Evolutionary conservation across 2,329 filamentous ascomycete genomes (phyloP), one percentile per base, ranked within the genome.

Genomic region (Cryphonectria parasitica): DNA sequence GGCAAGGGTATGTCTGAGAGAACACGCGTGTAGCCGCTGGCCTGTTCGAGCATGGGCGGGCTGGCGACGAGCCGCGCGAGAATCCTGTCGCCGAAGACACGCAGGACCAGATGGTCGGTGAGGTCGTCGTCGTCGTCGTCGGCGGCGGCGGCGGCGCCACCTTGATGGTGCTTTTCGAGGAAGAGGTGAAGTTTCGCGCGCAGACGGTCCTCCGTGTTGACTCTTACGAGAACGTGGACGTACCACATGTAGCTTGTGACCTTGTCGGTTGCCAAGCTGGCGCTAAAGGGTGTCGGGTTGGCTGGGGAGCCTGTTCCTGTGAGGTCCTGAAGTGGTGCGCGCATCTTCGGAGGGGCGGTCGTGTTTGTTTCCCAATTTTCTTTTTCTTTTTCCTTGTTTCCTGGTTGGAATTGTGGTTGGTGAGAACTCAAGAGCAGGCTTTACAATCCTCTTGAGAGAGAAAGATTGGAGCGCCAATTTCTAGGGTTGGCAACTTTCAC

Each of bases 231-330:
- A 4, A 72, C 65, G 66, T 72, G 71, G 43, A 72, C 62, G 31
- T 72, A 68, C 71, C 71, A 72, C 68, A 72, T 70, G 31, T 72
- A 72, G 39, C 68, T 64, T 34, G 39, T 58, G 22, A 52, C 28
- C 41, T 68, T 68, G 17, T 52, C 68, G 10, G 60, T n/a, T 17
- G 52, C 25, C n/a, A 28, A 39, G 1, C 43, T 63, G 36, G 34
- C 25, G n/a, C 43, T 17, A 25, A 45, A 39, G 49, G 54, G n/a
- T 15, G 25, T 41, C 10, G 11, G 54, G 19, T 28, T 52, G 49
- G 49, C 43, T 19, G 36, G 8, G 8, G 36, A 25, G 10, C 34
- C 25, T 25, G n/a, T 6, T 7, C 41, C 66, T 41, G 49, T 54
- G 25, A 13, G 54, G 22, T 39, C 2, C n/a, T 58, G 65, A 8